These are phyloP conservation scores for Globisporangium megalacanthum DNA, from an alignment of 352 stramenopile genomes.

Conservation along the genomic window DNA sequence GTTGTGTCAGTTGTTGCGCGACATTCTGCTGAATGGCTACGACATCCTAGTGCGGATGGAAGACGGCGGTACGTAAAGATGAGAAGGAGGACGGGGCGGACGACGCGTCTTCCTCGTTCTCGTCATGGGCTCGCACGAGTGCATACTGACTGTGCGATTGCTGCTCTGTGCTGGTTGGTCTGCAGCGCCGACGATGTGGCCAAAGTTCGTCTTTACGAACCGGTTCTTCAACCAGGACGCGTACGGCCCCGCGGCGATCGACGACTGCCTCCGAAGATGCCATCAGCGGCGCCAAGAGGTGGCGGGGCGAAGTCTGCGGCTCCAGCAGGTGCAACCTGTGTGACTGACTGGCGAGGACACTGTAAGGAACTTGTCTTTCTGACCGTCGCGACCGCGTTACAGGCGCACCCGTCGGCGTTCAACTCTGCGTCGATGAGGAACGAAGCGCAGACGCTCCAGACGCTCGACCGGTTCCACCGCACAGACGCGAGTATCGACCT, in stretches of 20 bases:
- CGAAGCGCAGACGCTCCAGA: constrained; percentile 73
- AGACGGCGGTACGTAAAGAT: constrained; percentile 74
- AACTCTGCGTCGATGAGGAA: constrained; percentile 46
- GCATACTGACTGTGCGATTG: too few relatives aligned
- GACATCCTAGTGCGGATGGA: constrained; percentile 77
- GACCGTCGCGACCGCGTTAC: neutral
- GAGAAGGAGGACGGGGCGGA: too few relatives aligned
- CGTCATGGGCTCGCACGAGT: too few relatives aligned
- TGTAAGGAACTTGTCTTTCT: neutral
- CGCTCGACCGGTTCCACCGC: constrained; percentile 75
- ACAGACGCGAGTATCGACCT: constrained; percentile 68
- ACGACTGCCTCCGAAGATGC: constrained; percentile 45
- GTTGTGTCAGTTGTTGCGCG: constrained; percentile 69
- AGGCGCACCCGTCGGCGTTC: constrained; percentile 27
- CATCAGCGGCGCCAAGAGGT: constrained; percentile 48
- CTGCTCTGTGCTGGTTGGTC: neutral
- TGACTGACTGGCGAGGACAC: neutral
- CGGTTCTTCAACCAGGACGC: constrained; percentile 66
- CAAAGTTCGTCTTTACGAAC: constrained; percentile 58
- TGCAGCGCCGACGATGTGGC: constrained; percentile 66
- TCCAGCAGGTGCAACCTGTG: constrained; percentile 38
- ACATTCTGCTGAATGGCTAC: constrained; percentile 57
- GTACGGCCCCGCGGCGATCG: constrained; percentile 41
- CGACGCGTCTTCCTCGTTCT: neutral
- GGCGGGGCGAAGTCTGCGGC: constrained; percentile 53